These are phyloP conservation scores for Diddensiella santjacobensis DNA, from an alignment of 805 yeast genomes.

Conservation along the genomic window DNA sequence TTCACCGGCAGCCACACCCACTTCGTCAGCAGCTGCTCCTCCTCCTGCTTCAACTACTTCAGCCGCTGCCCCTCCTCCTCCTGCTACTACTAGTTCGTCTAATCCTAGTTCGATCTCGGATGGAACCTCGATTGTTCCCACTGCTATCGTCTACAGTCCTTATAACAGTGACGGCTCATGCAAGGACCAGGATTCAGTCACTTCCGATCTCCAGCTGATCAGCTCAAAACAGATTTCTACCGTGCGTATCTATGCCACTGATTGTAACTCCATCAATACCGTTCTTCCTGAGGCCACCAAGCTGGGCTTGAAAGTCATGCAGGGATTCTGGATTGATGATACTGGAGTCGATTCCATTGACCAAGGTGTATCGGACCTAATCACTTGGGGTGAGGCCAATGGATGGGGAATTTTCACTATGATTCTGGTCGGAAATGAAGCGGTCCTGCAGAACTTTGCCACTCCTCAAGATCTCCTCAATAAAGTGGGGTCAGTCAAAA, in stretches of 20 bases:
- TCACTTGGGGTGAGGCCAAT: conserved; percentile 47
- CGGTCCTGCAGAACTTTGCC: conserved; percentile 59
- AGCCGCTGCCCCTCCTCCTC: neutral
- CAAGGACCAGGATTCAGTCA: conserved; percentile 53
- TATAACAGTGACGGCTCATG: conserved; percentile 66
- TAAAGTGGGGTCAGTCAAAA: conserved; percentile 64
- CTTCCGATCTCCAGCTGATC: conserved; percentile 56
- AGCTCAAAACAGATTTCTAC: conserved; percentile 56
- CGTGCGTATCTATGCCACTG: conserved; percentile 82
- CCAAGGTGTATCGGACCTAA: conserved; percentile 49
- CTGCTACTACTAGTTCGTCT: conserved; percentile 13
- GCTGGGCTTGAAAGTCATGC: conserved; percentile 70
- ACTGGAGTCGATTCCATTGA: conserved; percentile 71
- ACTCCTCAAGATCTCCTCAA: conserved; percentile 57
- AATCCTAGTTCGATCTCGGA: conserved; percentile 21
- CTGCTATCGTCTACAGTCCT: conserved; percentile 46
- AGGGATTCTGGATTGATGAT: conserved; percentile 76
- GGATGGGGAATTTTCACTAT: conserved; percentile 75
- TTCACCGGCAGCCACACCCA: conserved; percentile 24
- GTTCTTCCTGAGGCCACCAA: conserved; percentile 56
- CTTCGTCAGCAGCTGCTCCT: conserved; percentile 17
- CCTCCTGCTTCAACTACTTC: conserved; percentile 8
- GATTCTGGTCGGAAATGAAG: conserved; percentile 88
- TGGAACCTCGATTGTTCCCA: conserved; percentile 26
- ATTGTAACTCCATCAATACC: conserved; percentile 66